phyloP scores from a whole-genome alignment of 2,329 filamentous ascomycete species.

The Endocalyx cinctus region DNA sequence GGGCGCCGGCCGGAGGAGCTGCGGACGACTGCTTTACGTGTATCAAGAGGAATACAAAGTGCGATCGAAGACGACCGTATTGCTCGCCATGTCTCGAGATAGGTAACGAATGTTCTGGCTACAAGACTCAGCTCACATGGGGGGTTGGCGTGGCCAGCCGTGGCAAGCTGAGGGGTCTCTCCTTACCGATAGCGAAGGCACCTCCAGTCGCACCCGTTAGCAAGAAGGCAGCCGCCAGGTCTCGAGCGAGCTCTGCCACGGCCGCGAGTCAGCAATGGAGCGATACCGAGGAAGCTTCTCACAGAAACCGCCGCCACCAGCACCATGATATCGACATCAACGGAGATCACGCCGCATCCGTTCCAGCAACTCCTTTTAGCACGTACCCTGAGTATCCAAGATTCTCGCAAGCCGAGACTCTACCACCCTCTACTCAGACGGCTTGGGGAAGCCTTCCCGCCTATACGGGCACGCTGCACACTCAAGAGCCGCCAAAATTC shows the following conservation, averaged over 20 bases:
- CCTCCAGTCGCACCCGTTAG: constrained; percentile 47
- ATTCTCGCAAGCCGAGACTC: constrained; percentile 42
- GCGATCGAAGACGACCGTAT: constrained; percentile 87
- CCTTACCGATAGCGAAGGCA: constrained; percentile 63
- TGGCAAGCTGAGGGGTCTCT: constrained; percentile 87
- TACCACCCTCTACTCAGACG: constrained; percentile 35
- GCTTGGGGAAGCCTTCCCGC: constrained; percentile 42
- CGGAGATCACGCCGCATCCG: constrained; percentile 35
- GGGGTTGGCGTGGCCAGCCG: constrained; percentile 92
- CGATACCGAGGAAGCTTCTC: constrained; percentile 31
- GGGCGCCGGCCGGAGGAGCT: constrained; percentile 82
- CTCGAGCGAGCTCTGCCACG: constrained; percentile 40
- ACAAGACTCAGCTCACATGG: constrained; percentile 96
- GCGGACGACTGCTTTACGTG: constrained; percentile 95
- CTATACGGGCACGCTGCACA: constrained; percentile 38
- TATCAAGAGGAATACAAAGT: constrained; percentile 75
- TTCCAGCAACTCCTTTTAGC: constrained; percentile 31
- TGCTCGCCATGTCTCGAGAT: constrained; percentile 91
- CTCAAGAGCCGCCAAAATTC: constrained; percentile 37
- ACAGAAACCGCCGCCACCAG: constrained; percentile 26
- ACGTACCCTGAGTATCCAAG: constrained; percentile 46
- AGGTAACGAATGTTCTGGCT: constrained; percentile 89
- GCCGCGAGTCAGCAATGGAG: constrained; percentile 35
- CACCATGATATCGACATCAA: constrained; percentile 35
- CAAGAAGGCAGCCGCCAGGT: constrained; percentile 44